phyloP scores from a whole-genome alignment of 352 stramenopile genomes.

The Salisapilia sapeloensis region DNA sequence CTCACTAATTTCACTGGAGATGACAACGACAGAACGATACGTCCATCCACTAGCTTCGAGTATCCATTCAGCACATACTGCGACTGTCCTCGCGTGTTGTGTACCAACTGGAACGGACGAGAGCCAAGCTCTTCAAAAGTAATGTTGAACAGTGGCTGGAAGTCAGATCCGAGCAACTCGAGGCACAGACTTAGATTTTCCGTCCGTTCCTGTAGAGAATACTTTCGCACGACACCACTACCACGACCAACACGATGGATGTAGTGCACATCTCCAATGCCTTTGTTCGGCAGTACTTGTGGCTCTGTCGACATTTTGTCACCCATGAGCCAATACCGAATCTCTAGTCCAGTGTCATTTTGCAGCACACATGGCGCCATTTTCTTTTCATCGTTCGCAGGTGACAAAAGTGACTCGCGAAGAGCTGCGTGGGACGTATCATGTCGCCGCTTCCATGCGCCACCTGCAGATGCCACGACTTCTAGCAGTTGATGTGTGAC shows the following conservation, averaged over 20 bases:
- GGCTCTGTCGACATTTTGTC: slow-evolving; percentile 13
- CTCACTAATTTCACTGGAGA: slow-evolving; percentile 68
- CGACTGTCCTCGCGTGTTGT: slow-evolving; percentile 24
- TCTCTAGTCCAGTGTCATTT: slow-evolving; percentile 52
- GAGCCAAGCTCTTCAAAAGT: slow-evolving; percentile 63
- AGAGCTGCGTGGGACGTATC: slow-evolving; percentile 1
- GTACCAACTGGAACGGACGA: slow-evolving; percentile 41
- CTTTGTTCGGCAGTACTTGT: slow-evolving; percentile 18
- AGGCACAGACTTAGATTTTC: slow-evolving; percentile 42
- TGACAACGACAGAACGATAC: slow-evolving; percentile 60
- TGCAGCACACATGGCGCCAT: slow-evolving; percentile 57
- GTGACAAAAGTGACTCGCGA: neutral
- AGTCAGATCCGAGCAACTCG: slow-evolving; percentile 33
- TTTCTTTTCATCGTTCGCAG: slow-evolving; percentile 12
- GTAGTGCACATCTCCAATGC: slow-evolving; percentile 45
- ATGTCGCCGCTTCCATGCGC: slow-evolving; percentile 38
- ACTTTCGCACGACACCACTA: slow-evolving; percentile 48
- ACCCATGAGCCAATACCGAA: slow-evolving; percentile 59
- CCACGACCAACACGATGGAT: slow-evolving; percentile 34
- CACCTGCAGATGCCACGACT: slow-evolving; percentile 52
- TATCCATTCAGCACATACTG: slow-evolving; percentile 44
- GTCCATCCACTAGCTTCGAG: slow-evolving; percentile 51
- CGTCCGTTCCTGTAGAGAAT: slow-evolving; percentile 36
- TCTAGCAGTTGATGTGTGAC: slow-evolving; percentile 67
- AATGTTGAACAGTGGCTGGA: slow-evolving; percentile 60